Evolutionary conservation across 2,329 filamentous ascomycete species (phyloP).

Genomic region (Elsinoe batatas): DNA sequence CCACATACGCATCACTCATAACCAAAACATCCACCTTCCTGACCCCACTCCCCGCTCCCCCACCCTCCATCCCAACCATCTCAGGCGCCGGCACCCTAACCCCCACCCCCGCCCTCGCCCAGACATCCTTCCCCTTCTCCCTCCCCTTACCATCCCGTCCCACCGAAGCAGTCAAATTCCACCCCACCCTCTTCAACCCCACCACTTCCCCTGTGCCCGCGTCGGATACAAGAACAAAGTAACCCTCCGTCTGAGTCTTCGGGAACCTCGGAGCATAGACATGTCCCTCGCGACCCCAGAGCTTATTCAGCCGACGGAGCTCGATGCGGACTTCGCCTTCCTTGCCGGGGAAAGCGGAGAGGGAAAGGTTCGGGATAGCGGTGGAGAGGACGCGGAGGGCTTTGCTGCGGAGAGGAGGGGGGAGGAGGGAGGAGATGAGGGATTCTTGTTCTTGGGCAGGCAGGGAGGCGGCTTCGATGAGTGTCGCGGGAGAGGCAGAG

Average conservation of each 20-base stretch:
- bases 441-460: slow-evolving; percentile 24
- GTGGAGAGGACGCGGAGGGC: slow-evolving; percentile 50
- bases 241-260: slow-evolving; percentile 89
- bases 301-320: slow-evolving; percentile 57
- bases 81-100: slow-evolving; percentile 49
- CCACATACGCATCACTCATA: slow-evolving; percentile 79
- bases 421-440: slow-evolving; percentile 44
- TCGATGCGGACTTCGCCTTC: slow-evolving; percentile 53
- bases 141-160: slow-evolving; percentile 21
- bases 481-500: slow-evolving; percentile 24
- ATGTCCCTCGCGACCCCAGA: slow-evolving; percentile 55
- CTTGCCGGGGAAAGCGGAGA: slow-evolving; percentile 53
- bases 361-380: slow-evolving; percentile 57
- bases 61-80: not conserved
- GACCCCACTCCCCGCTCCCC: slow-evolving; percentile 26
- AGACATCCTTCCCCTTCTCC: slow-evolving; percentile 21
- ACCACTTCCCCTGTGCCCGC: slow-evolving; percentile 62
- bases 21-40: slow-evolving; percentile 64
- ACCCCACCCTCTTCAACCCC: slow-evolving; percentile 76
- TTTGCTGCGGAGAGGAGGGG: slow-evolving; percentile 33
- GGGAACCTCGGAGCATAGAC: slow-evolving; percentile 86
- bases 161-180: slow-evolving; percentile 39
- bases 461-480: slow-evolving; percentile 33
- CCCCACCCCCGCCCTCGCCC: slow-evolving; percentile 44
- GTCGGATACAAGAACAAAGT: slow-evolving; percentile 72